These are phyloP conservation scores for Secale cereale DNA, from an alignment of 176 grass and related monocot species.

Conservation along the genomic window DNA sequence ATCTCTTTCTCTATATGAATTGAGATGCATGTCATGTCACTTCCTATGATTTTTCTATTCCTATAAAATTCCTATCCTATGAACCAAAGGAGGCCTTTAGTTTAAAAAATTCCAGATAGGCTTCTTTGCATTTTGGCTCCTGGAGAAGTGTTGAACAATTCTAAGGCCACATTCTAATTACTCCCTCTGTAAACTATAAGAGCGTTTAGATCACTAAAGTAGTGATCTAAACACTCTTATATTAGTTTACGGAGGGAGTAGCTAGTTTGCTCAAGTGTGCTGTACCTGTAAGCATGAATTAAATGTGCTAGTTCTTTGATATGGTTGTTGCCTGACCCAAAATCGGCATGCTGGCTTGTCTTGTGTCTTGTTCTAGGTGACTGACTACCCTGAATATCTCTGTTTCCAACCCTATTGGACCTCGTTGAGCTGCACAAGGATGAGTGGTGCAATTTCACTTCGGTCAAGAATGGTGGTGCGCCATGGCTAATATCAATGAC, in stretches of 20 bases:
- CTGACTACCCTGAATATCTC: neutral
- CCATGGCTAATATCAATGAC: no score
- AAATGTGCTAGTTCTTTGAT: neutral
- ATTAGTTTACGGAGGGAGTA: no score
- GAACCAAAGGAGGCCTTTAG: no score
- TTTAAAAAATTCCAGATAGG: neutral
- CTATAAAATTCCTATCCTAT: no score
- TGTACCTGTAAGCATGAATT: neutral
- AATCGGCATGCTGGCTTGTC: neutral
- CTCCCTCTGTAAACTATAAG: no score
- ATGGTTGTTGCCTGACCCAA: neutral
- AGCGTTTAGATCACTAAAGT: no score
- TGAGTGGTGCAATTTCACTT: no score
- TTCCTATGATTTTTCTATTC: no score
- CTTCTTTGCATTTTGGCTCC: neutral
- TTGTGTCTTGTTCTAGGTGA: conserved; percentile 9
- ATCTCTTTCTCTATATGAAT: no score
- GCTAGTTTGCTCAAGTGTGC: neutral
- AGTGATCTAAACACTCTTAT: no score
- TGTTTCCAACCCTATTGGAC: neutral
- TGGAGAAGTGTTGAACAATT: neutral
- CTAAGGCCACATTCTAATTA: neutral
- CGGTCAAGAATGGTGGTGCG: neutral
- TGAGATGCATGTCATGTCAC: no score
- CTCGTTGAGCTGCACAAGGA: no score